Evolutionary conservation across 2,329 filamentous ascomycete genomes (phyloP).

Genomic region (Beauveria scarabaeidicola): DNA sequence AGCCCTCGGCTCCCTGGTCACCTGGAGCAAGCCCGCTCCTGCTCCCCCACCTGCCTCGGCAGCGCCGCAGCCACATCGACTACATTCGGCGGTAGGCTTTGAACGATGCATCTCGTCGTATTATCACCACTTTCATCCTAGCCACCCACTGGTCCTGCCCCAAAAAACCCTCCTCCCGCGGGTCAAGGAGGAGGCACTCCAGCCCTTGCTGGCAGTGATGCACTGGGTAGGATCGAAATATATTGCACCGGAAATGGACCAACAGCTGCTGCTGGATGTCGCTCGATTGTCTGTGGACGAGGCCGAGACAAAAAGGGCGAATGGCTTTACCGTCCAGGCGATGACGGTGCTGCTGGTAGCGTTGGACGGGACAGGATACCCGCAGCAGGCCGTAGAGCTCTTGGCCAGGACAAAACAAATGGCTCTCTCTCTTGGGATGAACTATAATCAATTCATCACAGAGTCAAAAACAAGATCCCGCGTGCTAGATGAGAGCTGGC

Average conservation of each 20-base stretch:
- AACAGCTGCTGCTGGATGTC: not conserved
- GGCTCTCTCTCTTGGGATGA: slow-evolving; percentile 30
- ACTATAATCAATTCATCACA: not conserved
- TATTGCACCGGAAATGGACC: not conserved
- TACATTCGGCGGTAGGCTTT: not conserved
- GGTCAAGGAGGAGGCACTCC: not conserved
- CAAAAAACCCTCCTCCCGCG: not conserved
- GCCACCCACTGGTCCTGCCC: slow-evolving; percentile 3
- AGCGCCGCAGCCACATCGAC: not conserved
- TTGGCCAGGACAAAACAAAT: not conserved
- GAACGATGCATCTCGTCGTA: slow-evolving; percentile 3
- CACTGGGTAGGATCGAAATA: slow-evolving; percentile 3
- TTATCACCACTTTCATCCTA: slow-evolving; percentile 1
- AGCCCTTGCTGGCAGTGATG: slow-evolving; percentile 4
- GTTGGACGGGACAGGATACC: not conserved
- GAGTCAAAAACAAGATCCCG: not conserved
- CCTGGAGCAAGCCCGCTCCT: not conserved
- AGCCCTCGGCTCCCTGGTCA: not conserved
- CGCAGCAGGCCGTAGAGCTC: not conserved
- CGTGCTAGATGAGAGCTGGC: slow-evolving; percentile 63
- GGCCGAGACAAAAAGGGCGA: not conserved
- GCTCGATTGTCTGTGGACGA: not conserved
- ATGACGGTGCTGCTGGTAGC: not conserved
- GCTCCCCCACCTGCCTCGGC: not conserved
- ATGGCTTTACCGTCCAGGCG: slow-evolving; percentile 1